Conservation (phyloP, 169 alveolate species). For the Cryptosporidium sp. region DNA sequence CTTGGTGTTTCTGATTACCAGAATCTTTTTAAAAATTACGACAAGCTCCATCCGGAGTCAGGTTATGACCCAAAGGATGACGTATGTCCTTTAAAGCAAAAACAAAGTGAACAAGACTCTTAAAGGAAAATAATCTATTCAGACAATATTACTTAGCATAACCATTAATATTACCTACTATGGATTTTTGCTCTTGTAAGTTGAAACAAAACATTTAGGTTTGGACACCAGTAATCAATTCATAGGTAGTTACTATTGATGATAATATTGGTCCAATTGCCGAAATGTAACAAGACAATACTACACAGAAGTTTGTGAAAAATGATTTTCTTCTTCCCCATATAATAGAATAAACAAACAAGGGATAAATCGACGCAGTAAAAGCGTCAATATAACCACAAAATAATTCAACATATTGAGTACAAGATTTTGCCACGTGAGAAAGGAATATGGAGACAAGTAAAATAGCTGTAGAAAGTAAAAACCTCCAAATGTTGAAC, state of each 20-base stretch:
- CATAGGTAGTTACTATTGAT: slow-evolving; percentile 56
- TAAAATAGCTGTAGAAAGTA: slow-evolving; percentile 39
- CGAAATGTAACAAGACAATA: slow-evolving; percentile 51
- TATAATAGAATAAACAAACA: slow-evolving; percentile 42
- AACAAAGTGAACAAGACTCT: not conserved
- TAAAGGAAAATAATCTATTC: no score
- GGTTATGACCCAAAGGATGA: not conserved
- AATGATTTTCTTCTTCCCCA: slow-evolving; percentile 48
- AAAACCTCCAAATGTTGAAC: slow-evolving; percentile 18
- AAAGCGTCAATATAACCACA: slow-evolving; percentile 75
- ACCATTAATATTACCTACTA: not conserved
- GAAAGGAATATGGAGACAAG: slow-evolving; percentile 52
- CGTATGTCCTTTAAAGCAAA: slow-evolving; percentile 15
- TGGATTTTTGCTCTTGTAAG: not conserved
- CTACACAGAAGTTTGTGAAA: slow-evolving; percentile 21
- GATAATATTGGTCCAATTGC: slow-evolving; percentile 71
- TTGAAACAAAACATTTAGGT: not conserved
- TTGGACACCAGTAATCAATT: slow-evolving; percentile 27
- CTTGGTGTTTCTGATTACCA: slow-evolving; percentile 36
- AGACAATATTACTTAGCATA: not conserved
- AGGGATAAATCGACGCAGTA: slow-evolving; percentile 69
- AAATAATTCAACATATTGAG: slow-evolving; percentile 72
- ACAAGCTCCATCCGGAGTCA: slow-evolving; percentile 1
- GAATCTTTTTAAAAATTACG: slow-evolving; percentile 23
- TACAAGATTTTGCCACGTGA: slow-evolving; percentile 70